Conservation (phyloP, 2,329 filamentous ascomycete species). For the Penicillium sp. region DNA sequence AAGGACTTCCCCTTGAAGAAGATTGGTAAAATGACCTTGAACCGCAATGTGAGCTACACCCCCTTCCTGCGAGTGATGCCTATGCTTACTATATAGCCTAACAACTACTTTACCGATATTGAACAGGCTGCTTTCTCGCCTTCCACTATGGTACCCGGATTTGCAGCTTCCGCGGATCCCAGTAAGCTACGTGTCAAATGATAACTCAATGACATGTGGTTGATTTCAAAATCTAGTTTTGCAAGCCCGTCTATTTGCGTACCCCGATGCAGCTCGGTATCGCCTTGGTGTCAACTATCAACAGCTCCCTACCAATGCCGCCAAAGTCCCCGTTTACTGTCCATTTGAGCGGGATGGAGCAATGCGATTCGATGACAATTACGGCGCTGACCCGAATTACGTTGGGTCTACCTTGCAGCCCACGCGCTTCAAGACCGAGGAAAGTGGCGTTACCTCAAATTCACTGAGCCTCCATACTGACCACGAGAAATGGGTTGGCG, state of each 20-base stretch:
- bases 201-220: not conserved
- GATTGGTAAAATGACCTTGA: conserved; percentile 75
- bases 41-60: conserved; percentile 60
- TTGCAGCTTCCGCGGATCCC: conserved; percentile 64
- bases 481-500: conserved; percentile 33
- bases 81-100: conserved; percentile 26
- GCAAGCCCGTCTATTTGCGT: conserved; percentile 63
- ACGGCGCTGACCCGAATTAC: conserved; percentile 63
- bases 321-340: conserved; percentile 42
- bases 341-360: conserved; percentile 54
- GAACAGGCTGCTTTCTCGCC: conserved; percentile 70
- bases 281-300: conserved; percentile 47
- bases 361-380: conserved; percentile 53
- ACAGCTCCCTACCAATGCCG: conserved; percentile 44
- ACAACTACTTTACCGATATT: conserved; percentile 67
- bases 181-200: conserved; percentile 25
- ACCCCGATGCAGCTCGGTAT: conserved; percentile 56
- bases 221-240: conserved; percentile 48
- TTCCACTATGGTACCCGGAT: conserved; percentile 64
- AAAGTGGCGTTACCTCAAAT: conserved; percentile 9
- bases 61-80: not conserved
- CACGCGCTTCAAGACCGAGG: conserved; percentile 18
- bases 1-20: conserved; percentile 71
- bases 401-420: conserved; percentile 33
- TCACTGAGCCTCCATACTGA: conserved; percentile 26